Base-by-base conservation (phyloP, 176 grass and related monocot species). In the Zea luxurians region DNA sequence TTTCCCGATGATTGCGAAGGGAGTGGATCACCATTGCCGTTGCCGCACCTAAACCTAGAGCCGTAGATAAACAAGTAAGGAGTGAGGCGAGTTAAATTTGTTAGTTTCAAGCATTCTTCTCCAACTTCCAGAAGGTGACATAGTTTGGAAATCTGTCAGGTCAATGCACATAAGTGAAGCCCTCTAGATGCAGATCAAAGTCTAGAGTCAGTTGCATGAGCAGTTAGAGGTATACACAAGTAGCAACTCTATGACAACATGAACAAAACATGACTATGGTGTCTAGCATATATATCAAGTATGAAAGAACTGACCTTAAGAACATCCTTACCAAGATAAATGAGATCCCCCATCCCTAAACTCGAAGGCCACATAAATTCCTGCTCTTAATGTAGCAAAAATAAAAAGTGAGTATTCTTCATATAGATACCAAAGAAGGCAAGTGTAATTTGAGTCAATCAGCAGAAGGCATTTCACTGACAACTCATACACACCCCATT, bases 121-220 rank as follows among this genome's bases (percentile, higher is more conserved):
- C 13, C 12, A 9, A 65, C 34, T 27, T 74, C 1, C 34, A 13
- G 6, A 77, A 71, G 35, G 63, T 68, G 15, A 77, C 20, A 43
- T 37, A 21, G 3, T 40, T 13, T 50, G 8, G 16, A 54, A 50
- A 35, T 53, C 20, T 70, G 64, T 67, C 71, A 93, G 93, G 79
- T 71, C 86, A 60, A 71, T 93, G 83, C 88, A 93, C 62, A 85
- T 93, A 89, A 88, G 48, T 68, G 93, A 93, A 77, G 81, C 91
- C 38, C 81, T 97, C 53, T 88, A 97, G 68, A 93, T 93, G 91
- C 93, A 97, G 78, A 91, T 97, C 77, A 88, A 93, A 88, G 93
- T 97, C 15, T 91, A 97, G 88, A 93, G 93, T 77, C 84, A 82
- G 35, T 86, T 97, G 43, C 86, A 93, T 8, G 91, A 93, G 83